Conservation (phyloP, 2,329 filamentous ascomycete genomes). For the Neofusicoccum parvum region DNA sequence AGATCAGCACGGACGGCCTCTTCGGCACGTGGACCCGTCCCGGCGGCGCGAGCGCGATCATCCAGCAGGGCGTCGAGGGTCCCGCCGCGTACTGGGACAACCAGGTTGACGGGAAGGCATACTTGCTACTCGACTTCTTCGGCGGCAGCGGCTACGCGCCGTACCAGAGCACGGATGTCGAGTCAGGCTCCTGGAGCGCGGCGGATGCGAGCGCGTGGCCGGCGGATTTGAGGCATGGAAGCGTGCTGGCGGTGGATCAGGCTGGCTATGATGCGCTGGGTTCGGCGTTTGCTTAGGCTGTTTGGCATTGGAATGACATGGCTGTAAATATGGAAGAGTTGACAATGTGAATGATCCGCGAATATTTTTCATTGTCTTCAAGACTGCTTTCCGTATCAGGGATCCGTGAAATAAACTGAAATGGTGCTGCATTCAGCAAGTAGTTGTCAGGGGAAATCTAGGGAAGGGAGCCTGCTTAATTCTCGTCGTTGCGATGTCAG, state of each 20-base stretch:
- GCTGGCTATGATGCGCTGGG: slow-evolving; percentile 46
- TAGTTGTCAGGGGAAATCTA: no score
- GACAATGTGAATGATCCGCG: no score
- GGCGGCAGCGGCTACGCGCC: slow-evolving; percentile 54
- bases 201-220: slow-evolving; percentile 47
- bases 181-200: slow-evolving; percentile 51
- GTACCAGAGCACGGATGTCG: slow-evolving; percentile 50
- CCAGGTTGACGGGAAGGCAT: slow-evolving; percentile 36
- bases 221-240: slow-evolving; percentile 38
- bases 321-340: no score
- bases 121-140: slow-evolving; percentile 50
- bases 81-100: slow-evolving; percentile 40
- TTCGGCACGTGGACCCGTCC: slow-evolving; percentile 57
- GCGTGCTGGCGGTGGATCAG: slow-evolving; percentile 52
- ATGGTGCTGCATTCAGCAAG: no score
- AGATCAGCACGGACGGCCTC: slow-evolving; percentile 51
- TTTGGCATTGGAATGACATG: no score
- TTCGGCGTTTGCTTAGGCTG: slow-evolving; percentile 25
- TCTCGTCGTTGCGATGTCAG: no score
- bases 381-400: no score
- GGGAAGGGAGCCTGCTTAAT: no score
- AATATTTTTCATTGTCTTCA: no score
- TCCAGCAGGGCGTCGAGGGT: slow-evolving; percentile 37
- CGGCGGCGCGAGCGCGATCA: slow-evolving; percentile 47
- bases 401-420: no score